Conservation (phyloP, 805 yeast genomes). For the Nakazawaea ernobii region DNA sequence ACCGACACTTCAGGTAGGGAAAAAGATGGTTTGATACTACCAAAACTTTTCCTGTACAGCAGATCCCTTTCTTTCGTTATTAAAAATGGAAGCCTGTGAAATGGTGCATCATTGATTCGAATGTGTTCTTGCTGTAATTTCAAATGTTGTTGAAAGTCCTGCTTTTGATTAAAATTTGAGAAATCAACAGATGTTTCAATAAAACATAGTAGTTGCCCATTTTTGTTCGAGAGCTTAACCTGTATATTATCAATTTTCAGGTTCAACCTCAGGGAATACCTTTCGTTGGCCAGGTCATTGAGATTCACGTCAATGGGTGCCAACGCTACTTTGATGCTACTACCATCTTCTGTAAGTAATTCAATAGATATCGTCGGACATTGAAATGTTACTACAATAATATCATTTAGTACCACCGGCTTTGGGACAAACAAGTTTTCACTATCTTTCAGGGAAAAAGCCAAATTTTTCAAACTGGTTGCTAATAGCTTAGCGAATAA, state of each 20-base stretch:
- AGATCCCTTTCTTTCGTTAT: conserved; percentile 45
- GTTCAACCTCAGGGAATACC: conserved; percentile 54
- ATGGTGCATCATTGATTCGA: conserved; percentile 72
- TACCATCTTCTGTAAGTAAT: conserved; percentile 29
- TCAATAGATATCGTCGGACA: conserved; percentile 42
- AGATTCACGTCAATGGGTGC: conserved; percentile 31
- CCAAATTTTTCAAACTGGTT: conserved; percentile 41
- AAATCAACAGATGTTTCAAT: conserved; percentile 53
- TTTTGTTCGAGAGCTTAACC: conserved; percentile 23
- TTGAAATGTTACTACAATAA: conserved; percentile 55
- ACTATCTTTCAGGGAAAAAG: conserved; percentile 59
- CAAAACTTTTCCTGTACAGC: conserved; percentile 41
- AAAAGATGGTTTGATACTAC: conserved; percentile 52
- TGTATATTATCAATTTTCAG: conserved; percentile 43
- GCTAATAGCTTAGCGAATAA: conserved; percentile 37
- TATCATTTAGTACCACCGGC: conserved; percentile 57
- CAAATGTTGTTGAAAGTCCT: conserved; percentile 39
- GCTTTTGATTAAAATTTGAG: conserved; percentile 54
- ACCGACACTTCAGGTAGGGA: conserved; percentile 58
- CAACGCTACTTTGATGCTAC: conserved; percentile 20
- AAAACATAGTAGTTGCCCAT: conserved; percentile 6
- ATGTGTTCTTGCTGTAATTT: conserved; percentile 60
- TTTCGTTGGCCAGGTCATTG: conserved; percentile 65
- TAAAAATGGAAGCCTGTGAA: conserved; percentile 72
- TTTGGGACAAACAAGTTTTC: conserved; percentile 69